phyloP scores from a whole-genome alignment of 495 filamentous ascomycete genomes.

The Mycothermus thermophilus region DNA sequence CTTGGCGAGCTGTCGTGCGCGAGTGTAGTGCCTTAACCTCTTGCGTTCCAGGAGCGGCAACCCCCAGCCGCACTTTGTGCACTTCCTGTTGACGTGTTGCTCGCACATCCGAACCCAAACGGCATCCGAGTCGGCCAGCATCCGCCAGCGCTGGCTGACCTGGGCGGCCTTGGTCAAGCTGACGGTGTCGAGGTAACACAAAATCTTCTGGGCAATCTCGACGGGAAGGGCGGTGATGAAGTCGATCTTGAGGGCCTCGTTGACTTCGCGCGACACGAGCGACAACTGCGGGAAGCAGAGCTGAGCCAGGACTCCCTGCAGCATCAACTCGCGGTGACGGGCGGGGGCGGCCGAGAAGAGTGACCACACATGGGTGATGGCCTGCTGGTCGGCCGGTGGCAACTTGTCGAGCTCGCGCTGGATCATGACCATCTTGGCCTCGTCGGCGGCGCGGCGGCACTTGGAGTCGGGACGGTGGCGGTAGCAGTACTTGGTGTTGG shows the following conservation, averaged over 20 bases:
- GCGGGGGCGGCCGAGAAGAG: constrained; percentile 89
- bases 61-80: constrained; percentile 94
- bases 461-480: constrained; percentile 89
- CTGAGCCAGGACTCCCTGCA: constrained; percentile 86
- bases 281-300: constrained; percentile 97
- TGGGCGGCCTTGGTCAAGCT: constrained; percentile 97
- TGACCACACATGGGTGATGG: constrained; percentile 92
- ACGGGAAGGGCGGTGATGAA: constrained; percentile 77
- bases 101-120: constrained; percentile 99
- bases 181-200: constrained; percentile 83
- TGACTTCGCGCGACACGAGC: constrained; percentile 70
- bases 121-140: constrained; percentile 84
- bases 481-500: constrained; percentile 90
- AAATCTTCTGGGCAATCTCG: constrained; percentile 84
- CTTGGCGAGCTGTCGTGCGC: constrained; percentile 50
- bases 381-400: constrained; percentile 62
- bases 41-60: constrained; percentile 81
- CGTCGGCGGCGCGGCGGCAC: constrained; percentile 81
- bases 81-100: constrained; percentile 90
- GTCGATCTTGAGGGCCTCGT: constrained; percentile 90
- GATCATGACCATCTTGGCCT: constrained; percentile 87
- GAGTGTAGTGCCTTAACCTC: constrained; percentile 71
- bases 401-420: constrained; percentile 76
- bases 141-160: constrained; percentile 78
- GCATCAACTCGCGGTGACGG: constrained; percentile 87